Evolutionary conservation across 2,329 filamentous ascomycete species (phyloP), one percentile per base, ranked within the genome.

Genomic region (Trichoderma brevicompactum): DNA sequence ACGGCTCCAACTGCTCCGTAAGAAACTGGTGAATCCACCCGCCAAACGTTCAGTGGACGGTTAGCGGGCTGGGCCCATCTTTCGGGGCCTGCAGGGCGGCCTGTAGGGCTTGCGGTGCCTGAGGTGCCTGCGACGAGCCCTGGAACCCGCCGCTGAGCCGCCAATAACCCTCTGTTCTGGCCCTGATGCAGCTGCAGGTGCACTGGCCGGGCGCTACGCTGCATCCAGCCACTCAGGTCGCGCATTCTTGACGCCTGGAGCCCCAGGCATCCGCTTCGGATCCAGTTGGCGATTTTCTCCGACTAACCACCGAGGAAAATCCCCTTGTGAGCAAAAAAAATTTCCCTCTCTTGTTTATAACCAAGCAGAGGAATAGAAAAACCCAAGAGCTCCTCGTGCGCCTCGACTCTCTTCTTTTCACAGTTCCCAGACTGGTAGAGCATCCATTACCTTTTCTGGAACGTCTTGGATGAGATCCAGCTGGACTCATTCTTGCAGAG

Each of bases 201-300:
- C 23, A 28, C 32, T 38, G 32, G 44, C 38, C 34, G 43, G 55
- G 36, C 46, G 56, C 56, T 41, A n/a, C 19, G 46, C 46, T 61
- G 58, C 46, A 61, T 52, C 58, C 23, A 50, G 28, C 58, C 46
- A 62, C 49, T 23, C 48, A 54, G 36, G 28, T 23, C 38, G n/a
- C 48, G 41, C 38, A 54, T 44, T 56, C 61, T 65, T 48, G 68
- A 65, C 69, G 72, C 72, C 72, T 74, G 72, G 72, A 68, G 72
- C 72, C 69, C 69, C 67, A 74, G 72, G 73, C 73, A 73, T 66
- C 70, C 28, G 49, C 44, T 46, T 43, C 55, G n/a, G 55, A 40
- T 17, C 53, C 48, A 34, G 36, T 38, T 41, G 32, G 49, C 60
- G 60, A 28, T 23, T 63, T 63, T 63, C 49, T 63, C 60, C 60